phyloP scores from a whole-genome alignment of 2,329 filamentous ascomycete genomes.

The Colletotrichum sp. region DNA sequence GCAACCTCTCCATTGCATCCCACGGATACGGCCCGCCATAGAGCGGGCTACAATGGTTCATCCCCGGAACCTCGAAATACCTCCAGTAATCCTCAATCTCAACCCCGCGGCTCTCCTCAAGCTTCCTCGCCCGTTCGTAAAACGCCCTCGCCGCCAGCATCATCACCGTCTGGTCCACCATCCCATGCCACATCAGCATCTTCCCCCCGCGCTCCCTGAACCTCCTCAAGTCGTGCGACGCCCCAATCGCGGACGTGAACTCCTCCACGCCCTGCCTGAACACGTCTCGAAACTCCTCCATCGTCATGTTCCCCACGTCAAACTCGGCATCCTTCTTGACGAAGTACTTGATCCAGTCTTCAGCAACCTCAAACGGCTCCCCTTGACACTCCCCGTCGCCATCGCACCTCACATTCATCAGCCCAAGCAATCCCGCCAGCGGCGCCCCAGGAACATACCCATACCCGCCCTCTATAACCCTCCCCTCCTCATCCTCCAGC shows the following conservation, averaged over 20 bases:
- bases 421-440: not conserved
- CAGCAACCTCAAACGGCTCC: not conserved
- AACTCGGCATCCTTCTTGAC: slow-evolving; percentile 33
- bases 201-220: slow-evolving; percentile 42
- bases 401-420: not conserved
- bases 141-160: not conserved
- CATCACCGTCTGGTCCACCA: slow-evolving; percentile 39
- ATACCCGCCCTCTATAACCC: not conserved
- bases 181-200: slow-evolving; percentile 46
- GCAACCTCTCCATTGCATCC: slow-evolving; percentile 11
- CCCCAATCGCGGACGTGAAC: slow-evolving; percentile 28
- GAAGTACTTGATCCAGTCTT: not conserved
- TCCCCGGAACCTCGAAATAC: slow-evolving; percentile 55
- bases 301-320: slow-evolving; percentile 14
- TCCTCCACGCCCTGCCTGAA: slow-evolving; percentile 23
- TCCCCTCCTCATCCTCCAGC: not conserved
- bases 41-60: slow-evolving; percentile 48
- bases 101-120: not conserved
- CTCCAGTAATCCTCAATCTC: not conserved
- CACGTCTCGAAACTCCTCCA: slow-evolving; percentile 1
- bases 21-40: not conserved
- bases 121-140: not conserved
- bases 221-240: slow-evolving; percentile 29
- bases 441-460: not conserved
- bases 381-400: not conserved